Conservation (phyloP, 2,329 filamentous ascomycete genomes). For the Fonsecaea multimorphosa region DNA sequence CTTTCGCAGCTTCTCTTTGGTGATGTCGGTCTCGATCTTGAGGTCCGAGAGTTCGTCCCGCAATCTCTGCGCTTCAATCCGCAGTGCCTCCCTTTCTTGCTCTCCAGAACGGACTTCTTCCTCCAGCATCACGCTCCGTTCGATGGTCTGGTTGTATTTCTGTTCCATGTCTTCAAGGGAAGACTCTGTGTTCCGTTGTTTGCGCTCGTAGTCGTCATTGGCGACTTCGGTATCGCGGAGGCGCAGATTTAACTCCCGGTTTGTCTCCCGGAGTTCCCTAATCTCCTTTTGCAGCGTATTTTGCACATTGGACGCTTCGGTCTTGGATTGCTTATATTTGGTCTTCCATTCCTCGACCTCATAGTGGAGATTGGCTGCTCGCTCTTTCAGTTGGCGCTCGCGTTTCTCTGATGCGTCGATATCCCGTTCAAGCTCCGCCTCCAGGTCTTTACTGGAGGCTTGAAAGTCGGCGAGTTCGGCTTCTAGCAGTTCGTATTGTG, state of each 20-base stretch:
- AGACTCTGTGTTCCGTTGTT: constrained; percentile 92
- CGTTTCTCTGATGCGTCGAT: constrained; percentile 94
- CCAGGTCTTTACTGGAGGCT: constrained; percentile 88
- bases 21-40: constrained; percentile 92
- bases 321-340: constrained; percentile 95
- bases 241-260: constrained; percentile 79
- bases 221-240: constrained; percentile 95
- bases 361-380: constrained; percentile 80
- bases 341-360: constrained; percentile 99
- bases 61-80: constrained; percentile 88
- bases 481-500: constrained; percentile 92
- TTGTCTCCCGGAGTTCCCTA: constrained; percentile 83
- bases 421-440: constrained; percentile 93
- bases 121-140: constrained; percentile 89
- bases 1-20: constrained; percentile 89
- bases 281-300: constrained; percentile 93
- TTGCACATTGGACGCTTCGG: constrained; percentile 83
- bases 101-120: constrained; percentile 92
- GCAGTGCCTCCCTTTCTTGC: constrained; percentile 84
- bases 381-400: constrained; percentile 83
- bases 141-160: constrained; percentile 94
- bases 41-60: constrained; percentile 91
- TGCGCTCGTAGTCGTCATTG: constrained; percentile 97
- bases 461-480: constrained; percentile 92
- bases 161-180: constrained; percentile 96